Conservation (phyloP, 148 eudicot genomes). For the Polygonum aviculare region DNA sequence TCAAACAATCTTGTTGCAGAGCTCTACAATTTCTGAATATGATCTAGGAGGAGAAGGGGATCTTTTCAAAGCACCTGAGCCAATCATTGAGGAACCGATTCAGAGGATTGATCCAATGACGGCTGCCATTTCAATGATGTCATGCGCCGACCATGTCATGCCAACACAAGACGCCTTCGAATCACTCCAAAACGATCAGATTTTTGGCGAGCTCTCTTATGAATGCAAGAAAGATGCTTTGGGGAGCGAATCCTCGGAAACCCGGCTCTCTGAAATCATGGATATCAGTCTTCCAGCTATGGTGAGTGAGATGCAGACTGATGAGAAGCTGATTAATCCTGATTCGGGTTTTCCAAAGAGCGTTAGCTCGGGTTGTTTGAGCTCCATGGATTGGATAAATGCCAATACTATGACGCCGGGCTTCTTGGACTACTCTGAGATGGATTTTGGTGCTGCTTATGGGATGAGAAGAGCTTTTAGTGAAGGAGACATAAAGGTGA, state of each 20-base stretch:
- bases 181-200: conserved; percentile 55
- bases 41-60: conserved; percentile 90
- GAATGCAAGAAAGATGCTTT: conserved; percentile 73
- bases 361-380: conserved; percentile 63
- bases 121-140: conserved; percentile 65
- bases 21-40: conserved; percentile 62
- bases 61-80: conserved; percentile 82
- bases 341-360: conserved; percentile 44
- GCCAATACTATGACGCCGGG: conserved; percentile 40
- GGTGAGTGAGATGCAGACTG: conserved; percentile 29
- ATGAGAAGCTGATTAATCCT: conserved; percentile 26
- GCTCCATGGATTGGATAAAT: conserved; percentile 37
- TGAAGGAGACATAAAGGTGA: conserved; percentile 96
- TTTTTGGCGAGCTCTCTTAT: conserved; percentile 58
- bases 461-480: conserved; percentile 92
- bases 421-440: conserved; percentile 59
- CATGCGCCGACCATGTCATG: conserved; percentile 43
- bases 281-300: conserved; percentile 37
- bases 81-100: conserved; percentile 60
- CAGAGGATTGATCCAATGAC: conserved; percentile 45
- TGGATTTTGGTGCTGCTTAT: conserved; percentile 54
- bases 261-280: conserved; percentile 36
- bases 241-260: conserved; percentile 37
- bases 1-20: conserved; percentile 23
- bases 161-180: conserved; percentile 45